A percentile compares a stretch with the other conserved stretches of the same genome.
These are phyloP conservation scores for Aspergillus sp. DNA, from an alignment of 2,329 filamentous ascomycete genomes.

Conservation along the genomic window DNA sequence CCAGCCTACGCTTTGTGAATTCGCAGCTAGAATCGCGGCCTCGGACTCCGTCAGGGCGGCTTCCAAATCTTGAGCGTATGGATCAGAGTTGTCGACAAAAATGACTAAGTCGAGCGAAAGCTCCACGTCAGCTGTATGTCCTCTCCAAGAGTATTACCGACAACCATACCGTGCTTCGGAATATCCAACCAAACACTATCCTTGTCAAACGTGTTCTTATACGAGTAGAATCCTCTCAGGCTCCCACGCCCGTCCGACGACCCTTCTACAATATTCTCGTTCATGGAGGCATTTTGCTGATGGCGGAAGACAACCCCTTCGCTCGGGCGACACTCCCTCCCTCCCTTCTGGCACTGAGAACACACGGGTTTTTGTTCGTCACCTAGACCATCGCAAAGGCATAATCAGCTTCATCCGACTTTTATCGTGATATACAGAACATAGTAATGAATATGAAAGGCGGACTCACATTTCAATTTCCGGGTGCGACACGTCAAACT, in stretches of 20 bases:
- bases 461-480: slow-evolving; percentile 60
- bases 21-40: slow-evolving; percentile 28
- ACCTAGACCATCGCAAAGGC: slow-evolving; percentile 22
- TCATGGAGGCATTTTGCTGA: slow-evolving; percentile 70
- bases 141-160: not conserved
- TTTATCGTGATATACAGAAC: not conserved
- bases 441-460: not conserved
- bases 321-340: slow-evolving; percentile 60
- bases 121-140: not conserved
- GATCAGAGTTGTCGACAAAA: slow-evolving; percentile 63
- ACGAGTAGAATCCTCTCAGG: slow-evolving; percentile 63
- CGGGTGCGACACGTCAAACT: slow-evolving; percentile 59
- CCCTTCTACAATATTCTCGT: slow-evolving; percentile 47
- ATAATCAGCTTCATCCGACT: slow-evolving; percentile 6
- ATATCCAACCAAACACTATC: slow-evolving; percentile 63
- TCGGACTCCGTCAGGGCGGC: slow-evolving; percentile 33
- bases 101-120: slow-evolving; percentile 46
- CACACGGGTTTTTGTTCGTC: slow-evolving; percentile 63
- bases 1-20: slow-evolving; percentile 33
- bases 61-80: slow-evolving; percentile 55
- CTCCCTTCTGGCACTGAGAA: slow-evolving; percentile 61
- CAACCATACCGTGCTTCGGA: slow-evolving; percentile 54
- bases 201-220: slow-evolving; percentile 64
- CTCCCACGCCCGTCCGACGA: slow-evolving; percentile 40
- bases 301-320: slow-evolving; percentile 67